Percentiles rank a stretch among this genome's conserved stretches.
Evolutionary conservation across 75 land plant genomes (phyloP).

Genomic region (Cryptomeria japonica): DNA sequence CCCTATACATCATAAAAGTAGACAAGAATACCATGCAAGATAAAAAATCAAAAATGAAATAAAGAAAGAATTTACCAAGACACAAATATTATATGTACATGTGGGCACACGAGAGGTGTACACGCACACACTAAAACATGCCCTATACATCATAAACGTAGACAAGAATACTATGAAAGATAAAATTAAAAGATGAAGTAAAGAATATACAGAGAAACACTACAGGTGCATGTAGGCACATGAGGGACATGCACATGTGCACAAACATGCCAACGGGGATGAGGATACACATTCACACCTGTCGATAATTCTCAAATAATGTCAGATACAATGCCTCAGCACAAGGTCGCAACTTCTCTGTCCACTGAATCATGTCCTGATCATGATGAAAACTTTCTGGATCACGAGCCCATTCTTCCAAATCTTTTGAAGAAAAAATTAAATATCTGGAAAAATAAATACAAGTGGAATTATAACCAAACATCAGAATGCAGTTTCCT

Average conservation of each 20-base stretch:
- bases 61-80: background rate
- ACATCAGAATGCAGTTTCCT: background rate
- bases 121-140: too few relatives aligned
- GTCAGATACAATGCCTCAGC: slow-evolving; percentile 95
- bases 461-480: background rate
- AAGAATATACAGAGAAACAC: background rate
- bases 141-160: too few relatives aligned
- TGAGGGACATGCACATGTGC: background rate
- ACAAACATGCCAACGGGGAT: background rate
- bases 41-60: background rate
- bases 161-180: background rate
- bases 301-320: slow-evolving; percentile 87
- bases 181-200: background rate
- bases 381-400: slow-evolving; percentile 97
- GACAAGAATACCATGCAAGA: background rate
- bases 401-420: slow-evolving; percentile 92
- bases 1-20: too few relatives aligned
- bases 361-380: slow-evolving; percentile 94
- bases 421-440: slow-evolving; percentile 63
- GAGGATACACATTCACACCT: slow-evolving; percentile 41
- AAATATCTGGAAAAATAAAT: slow-evolving; percentile 64
- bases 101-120: background rate
- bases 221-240: background rate
- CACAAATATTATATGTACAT: background rate
- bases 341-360: slow-evolving; percentile 93